These are phyloP conservation scores for Alliaria petiolata DNA, from an alignment of 345 rosid genomes.

Conservation along the genomic window DNA sequence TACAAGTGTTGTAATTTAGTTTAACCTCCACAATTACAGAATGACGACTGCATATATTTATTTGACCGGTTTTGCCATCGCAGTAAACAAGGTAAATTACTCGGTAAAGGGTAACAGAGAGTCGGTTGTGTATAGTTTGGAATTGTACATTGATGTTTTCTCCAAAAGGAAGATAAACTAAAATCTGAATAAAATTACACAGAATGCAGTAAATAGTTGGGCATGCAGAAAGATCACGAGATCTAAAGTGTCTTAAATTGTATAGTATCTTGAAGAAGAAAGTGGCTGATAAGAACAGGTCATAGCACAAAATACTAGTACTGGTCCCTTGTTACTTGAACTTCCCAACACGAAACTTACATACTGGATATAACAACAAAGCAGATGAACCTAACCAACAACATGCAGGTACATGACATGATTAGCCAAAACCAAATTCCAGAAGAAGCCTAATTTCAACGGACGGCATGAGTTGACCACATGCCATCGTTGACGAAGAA, in stretches of 20 bases:
- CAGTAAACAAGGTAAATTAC: not conserved
- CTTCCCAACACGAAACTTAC: slow-evolving; percentile 3
- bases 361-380: slow-evolving; percentile 2
- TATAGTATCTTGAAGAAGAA: no score
- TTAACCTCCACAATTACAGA: not conserved
- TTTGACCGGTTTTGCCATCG: not conserved
- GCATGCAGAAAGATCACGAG: not conserved
- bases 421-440: slow-evolving; percentile 1
- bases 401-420: slow-evolving; percentile 16
- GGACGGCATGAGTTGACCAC: not conserved
- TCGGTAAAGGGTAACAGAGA: not conserved
- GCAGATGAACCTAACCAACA: slow-evolving; percentile 8
- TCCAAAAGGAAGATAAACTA: not conserved
- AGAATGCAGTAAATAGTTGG: not conserved
- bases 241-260: no score
- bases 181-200: not conserved
- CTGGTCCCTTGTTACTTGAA: not conserved
- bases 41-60: not conserved
- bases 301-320: not conserved
- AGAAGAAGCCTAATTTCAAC: not conserved
- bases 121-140: not conserved
- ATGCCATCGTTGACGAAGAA: slow-evolving; percentile 6
- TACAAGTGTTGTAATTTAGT: not conserved
- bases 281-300: no score
- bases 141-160: not conserved